Evolutionary conservation across 345 rosid genomes (phyloP).

Genomic region (Acer yangbiense): DNA sequence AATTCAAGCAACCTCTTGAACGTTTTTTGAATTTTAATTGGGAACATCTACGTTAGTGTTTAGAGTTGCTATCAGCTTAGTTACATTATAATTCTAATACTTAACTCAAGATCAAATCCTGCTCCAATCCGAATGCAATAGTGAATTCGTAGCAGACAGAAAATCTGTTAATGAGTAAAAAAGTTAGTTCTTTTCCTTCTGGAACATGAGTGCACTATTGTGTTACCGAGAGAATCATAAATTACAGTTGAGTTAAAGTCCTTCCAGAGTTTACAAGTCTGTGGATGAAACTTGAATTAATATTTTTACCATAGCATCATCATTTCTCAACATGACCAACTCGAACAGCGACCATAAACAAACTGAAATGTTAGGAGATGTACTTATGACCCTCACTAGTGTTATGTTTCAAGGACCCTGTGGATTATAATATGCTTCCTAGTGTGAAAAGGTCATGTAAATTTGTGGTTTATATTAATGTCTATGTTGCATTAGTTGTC

Average conservation of each 20-base stretch:
- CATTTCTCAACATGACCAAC: too few species aligned
- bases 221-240: neutral
- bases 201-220: neutral
- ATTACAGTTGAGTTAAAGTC: neutral
- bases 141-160: neutral
- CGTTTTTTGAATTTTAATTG: conserved; percentile 5
- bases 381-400: neutral
- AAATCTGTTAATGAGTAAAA: neutral
- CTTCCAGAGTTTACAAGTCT: neutral
- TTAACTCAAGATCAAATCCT: neutral
- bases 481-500: neutral
- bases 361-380: too few species aligned
- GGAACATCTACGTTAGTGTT: neutral
- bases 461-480: neutral
- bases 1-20: neutral
- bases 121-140: neutral
- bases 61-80: neutral
- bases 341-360: too few species aligned
- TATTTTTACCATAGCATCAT: too few species aligned
- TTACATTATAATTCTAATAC: neutral
- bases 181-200: neutral
- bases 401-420: neutral
- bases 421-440: neutral
- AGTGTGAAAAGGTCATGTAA: neutral
- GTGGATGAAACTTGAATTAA: too few species aligned